These are phyloP conservation scores for Verruconis gallopava DNA, from an alignment of 2,329 filamentous ascomycete species.

Conservation along the genomic window DNA sequence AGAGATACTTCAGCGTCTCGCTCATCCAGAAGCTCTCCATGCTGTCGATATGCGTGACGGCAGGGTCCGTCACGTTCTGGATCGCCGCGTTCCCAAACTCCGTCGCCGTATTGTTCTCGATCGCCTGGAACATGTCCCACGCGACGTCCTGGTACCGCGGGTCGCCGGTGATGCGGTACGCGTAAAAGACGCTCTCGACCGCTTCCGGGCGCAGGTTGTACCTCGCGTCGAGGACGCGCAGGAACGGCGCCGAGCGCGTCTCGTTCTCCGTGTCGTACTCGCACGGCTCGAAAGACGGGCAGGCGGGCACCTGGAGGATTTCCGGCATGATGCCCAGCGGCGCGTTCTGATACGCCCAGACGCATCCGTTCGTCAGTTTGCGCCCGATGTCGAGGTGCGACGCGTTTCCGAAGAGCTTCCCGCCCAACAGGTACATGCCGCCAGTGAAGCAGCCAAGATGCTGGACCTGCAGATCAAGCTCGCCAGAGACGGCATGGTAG, in stretches of 20 bases:
- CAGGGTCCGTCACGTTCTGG: constrained; percentile 22
- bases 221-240: constrained; percentile 25
- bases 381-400: constrained; percentile 42
- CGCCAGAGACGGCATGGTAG: constrained; percentile 21
- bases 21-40: constrained; percentile 39
- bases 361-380: constrained; percentile 46
- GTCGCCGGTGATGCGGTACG: constrained; percentile 46
- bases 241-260: constrained; percentile 27
- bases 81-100: constrained; percentile 31
- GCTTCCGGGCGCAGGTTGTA: constrained; percentile 42
- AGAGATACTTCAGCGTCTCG: constrained; percentile 39
- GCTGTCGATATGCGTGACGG: constrained; percentile 25
- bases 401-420: constrained; percentile 42
- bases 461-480: constrained; percentile 34
- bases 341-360: constrained; percentile 48
- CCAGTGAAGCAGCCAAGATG: constrained; percentile 49
- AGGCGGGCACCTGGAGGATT: constrained; percentile 40
- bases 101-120: constrained; percentile 28
- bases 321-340: constrained; percentile 51
- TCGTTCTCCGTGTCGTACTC: constrained; percentile 19
- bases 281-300: constrained; percentile 17
- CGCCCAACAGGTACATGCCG: constrained; percentile 49
- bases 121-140: constrained; percentile 36
- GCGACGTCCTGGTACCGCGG: constrained; percentile 29
- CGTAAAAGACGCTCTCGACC: constrained; percentile 46